A percentile compares a stretch with the other conserved stretches of the same genome.
Conservation (phyloP, 176 grass and related monocot genomes). For the Triticum aestivum region IWGSC_CS_RefSeq_v2.1 NC_057809.1:154200721-154201220, state of each 20-base stretch:
- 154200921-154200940: neutral
- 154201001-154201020: neutral
- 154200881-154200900: neutral
- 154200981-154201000: neutral
- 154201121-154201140: neutral
- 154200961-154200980: neutral
- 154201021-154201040: too few relatives aligned
- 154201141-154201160: neutral
- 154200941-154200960: neutral
- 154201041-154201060: too few relatives aligned
- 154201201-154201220: neutral
- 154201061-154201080: neutral
- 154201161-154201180: neutral
- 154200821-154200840: neutral
- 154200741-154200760: neutral
- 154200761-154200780: neutral
- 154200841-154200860: neutral
- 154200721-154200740: neutral
- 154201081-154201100: too few relatives aligned
- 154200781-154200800: neutral
- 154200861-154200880: neutral
- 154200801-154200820: neutral
- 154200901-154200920: neutral
- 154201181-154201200: neutral
- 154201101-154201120: too few relatives aligned